These are phyloP conservation scores for Gynochthodes officinalis DNA, from an alignment of 257 asterid species.

Conservation along the genomic window DNA sequence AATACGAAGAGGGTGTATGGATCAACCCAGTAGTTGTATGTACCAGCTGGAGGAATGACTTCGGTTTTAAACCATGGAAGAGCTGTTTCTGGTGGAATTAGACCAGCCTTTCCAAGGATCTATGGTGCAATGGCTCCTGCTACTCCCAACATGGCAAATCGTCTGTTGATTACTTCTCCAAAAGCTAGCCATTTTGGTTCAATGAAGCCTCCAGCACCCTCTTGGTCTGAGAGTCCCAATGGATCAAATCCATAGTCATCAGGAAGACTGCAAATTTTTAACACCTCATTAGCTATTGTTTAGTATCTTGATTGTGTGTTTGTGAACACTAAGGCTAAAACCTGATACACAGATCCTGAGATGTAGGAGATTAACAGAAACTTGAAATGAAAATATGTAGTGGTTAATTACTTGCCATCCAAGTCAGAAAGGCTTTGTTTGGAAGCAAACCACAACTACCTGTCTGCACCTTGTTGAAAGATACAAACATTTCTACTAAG, in stretches of 20 bases:
- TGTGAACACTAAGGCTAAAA: neutral
- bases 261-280: constrained; percentile 58
- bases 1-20: constrained; percentile 71
- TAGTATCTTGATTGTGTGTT: too few species aligned
- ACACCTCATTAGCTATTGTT: neutral
- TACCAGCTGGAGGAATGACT: constrained; percentile 90
- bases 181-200: constrained; percentile 94
- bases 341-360: neutral
- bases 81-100: constrained; percentile 86
- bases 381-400: neutral
- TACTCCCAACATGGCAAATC: constrained; percentile 86
- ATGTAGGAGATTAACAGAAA: neutral
- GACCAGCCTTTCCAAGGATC: constrained; percentile 74
- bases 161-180: constrained; percentile 85
- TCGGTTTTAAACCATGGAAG: constrained; percentile 95
- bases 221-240: constrained; percentile 89
- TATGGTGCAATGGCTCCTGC: constrained; percentile 87
- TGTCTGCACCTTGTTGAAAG: constrained; percentile 74
- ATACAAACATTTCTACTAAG: neutral
- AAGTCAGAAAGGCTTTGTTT: constrained; percentile 77
- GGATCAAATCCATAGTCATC: constrained; percentile 98
- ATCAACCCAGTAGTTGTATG: constrained; percentile 92
- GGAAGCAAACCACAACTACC: constrained; percentile 87
- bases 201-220: constrained; percentile 93
- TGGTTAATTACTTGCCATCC: constrained; percentile 72